Evolutionary conservation across 768 basidiomycete genomes (phyloP).

Genomic region (Phlebiopsis gigantea): DNA sequence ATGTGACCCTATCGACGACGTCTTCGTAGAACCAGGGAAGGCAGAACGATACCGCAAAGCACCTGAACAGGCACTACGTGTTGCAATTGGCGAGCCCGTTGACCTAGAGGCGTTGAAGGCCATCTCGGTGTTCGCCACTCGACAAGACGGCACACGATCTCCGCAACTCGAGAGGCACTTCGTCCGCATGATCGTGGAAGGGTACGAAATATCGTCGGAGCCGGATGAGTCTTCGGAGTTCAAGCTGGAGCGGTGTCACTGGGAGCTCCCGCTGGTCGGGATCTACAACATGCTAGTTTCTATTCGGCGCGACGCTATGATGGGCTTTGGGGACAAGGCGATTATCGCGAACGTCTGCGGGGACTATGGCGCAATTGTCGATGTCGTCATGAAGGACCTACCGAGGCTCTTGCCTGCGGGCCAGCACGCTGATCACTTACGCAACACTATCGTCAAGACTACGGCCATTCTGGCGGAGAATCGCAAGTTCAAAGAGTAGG

Average conservation of each 20-base stretch:
- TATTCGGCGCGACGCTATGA: not conserved
- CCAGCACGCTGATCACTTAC: not conserved
- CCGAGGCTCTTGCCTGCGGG: not conserved
- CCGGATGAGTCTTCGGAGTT: not conserved
- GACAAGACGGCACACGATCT: not conserved
- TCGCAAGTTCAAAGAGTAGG: not conserved
- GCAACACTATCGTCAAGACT: not conserved
- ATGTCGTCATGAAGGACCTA: not conserved
- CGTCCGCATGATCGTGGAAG: not conserved
- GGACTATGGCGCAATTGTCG: not conserved
- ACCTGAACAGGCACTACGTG: not conserved
- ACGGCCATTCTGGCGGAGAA: not conserved
- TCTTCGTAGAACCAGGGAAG: not conserved
- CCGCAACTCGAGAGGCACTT: not conserved
- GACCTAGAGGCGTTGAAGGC: not conserved
- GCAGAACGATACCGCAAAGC: not conserved
- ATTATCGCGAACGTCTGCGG: not conserved
- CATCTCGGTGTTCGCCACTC: not conserved
- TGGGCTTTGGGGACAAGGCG: not conserved
- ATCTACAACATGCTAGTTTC: not conserved
- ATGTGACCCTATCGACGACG: not conserved
- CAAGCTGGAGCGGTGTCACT: conserved; percentile 1
- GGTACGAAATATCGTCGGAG: not conserved
- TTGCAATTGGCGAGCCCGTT: not conserved
- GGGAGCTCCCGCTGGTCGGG: not conserved